These are phyloP conservation scores for Plasmodium berghei DNA, from an alignment of 169 alveolate species.

Conservation along the genomic window DNA sequence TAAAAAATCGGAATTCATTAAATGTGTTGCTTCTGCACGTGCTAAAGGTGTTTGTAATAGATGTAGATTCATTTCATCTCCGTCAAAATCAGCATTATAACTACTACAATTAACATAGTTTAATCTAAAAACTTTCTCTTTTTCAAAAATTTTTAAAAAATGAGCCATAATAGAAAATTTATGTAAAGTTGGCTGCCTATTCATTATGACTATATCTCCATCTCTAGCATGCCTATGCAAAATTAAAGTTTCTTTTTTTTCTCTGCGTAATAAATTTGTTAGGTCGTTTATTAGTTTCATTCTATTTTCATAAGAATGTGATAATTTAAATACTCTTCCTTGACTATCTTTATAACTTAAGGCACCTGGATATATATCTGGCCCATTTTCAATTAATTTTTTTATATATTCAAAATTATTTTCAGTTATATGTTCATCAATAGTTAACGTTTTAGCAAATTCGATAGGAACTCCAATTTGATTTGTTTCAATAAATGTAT, in stretches of 20 bases:
- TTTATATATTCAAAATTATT: conserved; percentile 90
- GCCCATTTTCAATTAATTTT: conserved; percentile 95
- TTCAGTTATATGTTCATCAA: conserved; percentile 95
- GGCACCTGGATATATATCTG: conserved; percentile 98
- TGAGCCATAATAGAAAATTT: conserved; percentile 98
- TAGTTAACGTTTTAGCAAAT: conserved; percentile 94
- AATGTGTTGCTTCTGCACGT: conserved; percentile 96
- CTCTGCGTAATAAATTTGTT: conserved; percentile 46
- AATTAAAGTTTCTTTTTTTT: conserved; percentile 81
- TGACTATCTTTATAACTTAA: conserved; percentile 85
- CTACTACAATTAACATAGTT: conserved; percentile 99
- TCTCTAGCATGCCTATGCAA: conserved; percentile 96
- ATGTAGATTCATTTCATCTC: conserved; percentile 99
- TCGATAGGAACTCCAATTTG: conserved; percentile 97
- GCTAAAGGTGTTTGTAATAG: conserved; percentile 95
- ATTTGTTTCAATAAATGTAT: conserved; percentile 96
- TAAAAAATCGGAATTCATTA: conserved; percentile 96
- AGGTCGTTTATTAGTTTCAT: conserved; percentile 85
- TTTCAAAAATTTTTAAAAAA: conserved; percentile 89
- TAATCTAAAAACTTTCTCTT: conserved; percentile 96
- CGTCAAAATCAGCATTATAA: conserved; percentile 99
- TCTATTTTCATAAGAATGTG: conserved; percentile 85
- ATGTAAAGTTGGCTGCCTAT: conserved; percentile 98
- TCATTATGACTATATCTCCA: conserved; percentile 97
- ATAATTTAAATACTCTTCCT: conserved; percentile 82